Conservation (phyloP, 495 filamentous ascomycete species). For the Penicillium coffeae region DNA sequence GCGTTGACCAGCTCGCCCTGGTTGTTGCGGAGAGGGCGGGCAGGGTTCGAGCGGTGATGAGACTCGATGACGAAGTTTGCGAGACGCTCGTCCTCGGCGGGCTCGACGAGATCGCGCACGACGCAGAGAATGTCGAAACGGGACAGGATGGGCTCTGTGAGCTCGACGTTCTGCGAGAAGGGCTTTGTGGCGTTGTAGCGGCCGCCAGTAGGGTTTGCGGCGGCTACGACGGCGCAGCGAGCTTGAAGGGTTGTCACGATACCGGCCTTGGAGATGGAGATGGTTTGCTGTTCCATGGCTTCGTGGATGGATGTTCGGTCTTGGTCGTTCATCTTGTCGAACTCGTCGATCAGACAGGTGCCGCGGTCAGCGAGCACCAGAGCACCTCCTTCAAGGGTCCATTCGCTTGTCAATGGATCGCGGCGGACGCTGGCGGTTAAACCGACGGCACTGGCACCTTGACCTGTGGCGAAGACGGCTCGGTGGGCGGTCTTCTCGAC, state of each 20-base stretch:
- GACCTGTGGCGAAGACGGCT: slow-evolving; percentile 96
- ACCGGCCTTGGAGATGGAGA: slow-evolving; percentile 98
- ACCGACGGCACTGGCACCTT: slow-evolving; percentile 96
- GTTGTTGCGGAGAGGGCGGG: slow-evolving; percentile 49
- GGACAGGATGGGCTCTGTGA: slow-evolving; percentile 95
- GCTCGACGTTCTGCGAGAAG: slow-evolving; percentile 91
- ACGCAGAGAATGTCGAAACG: slow-evolving; percentile 99
- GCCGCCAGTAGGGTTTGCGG: slow-evolving; percentile 93
- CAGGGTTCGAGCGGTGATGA: slow-evolving; percentile 84
- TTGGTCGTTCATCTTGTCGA: slow-evolving; percentile 99
- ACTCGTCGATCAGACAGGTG: slow-evolving; percentile 97
- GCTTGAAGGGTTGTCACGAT: slow-evolving; percentile 98
- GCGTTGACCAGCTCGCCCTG: slow-evolving; percentile 60
- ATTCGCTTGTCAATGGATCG: slow-evolving; percentile 93
- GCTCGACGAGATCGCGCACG: slow-evolving; percentile 96
- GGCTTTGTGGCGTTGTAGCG: slow-evolving; percentile 96
- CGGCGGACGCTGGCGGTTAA: slow-evolving; percentile 94
- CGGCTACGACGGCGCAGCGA: slow-evolving; percentile 95
- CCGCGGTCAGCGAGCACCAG: slow-evolving; percentile 93
- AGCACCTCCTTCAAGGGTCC: slow-evolving; percentile 97
- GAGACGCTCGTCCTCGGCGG: slow-evolving; percentile 88
- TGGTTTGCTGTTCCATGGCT: slow-evolving; percentile 99
- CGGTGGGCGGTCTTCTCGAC: slow-evolving; percentile 96
- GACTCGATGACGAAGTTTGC: slow-evolving; percentile 93
- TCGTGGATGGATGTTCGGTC: slow-evolving; percentile 98